Conservation (phyloP, 1,284 basidiomycete species). For the Tilletiaria anomala region DNA sequence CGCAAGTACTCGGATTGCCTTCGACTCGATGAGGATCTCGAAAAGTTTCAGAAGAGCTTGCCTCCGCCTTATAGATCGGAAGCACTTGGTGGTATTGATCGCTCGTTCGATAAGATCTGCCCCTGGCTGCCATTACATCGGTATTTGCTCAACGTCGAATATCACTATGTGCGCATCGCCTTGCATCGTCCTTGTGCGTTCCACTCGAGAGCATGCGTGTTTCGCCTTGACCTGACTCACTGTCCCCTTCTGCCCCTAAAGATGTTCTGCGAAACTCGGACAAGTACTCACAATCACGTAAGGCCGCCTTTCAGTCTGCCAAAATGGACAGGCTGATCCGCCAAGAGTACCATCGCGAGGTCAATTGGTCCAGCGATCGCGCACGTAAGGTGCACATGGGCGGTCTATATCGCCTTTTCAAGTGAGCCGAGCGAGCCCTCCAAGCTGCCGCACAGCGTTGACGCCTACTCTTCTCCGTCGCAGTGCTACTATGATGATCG, state of each 20-base stretch:
- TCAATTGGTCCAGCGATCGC: constrained; percentile 21
- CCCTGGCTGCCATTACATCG: constrained; percentile 29
- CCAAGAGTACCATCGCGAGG: constrained; percentile 23
- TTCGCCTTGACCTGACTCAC: too few species aligned
- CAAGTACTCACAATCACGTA: constrained; percentile 25
- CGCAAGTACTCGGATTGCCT: constrained; percentile 75
- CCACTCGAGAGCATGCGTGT: constrained; percentile 1
- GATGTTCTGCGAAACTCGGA: constrained; percentile 21
- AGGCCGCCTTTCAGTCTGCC: constrained; percentile 26
- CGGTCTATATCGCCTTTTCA: constrained; percentile 31
- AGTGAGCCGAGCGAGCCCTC: too few species aligned
- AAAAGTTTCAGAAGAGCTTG: constrained; percentile 58
- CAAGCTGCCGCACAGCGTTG: neutral
- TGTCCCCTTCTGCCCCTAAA: too few species aligned
- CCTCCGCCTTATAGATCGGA: constrained; percentile 61
- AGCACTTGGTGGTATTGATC: constrained; percentile 42
- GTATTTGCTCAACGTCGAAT: constrained; percentile 32
- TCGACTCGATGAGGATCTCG: constrained; percentile 66
- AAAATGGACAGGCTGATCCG: constrained; percentile 23
- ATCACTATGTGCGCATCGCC: constrained; percentile 30
- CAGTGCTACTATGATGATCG: constrained; percentile 26
- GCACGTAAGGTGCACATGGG: constrained; percentile 29
- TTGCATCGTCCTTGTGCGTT: constrained; percentile 31
- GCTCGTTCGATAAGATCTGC: constrained; percentile 21
- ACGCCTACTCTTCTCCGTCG: neutral